Conservation (phyloP, 2,329 filamentous ascomycete genomes). For the Fusarium scirpi region DNA sequence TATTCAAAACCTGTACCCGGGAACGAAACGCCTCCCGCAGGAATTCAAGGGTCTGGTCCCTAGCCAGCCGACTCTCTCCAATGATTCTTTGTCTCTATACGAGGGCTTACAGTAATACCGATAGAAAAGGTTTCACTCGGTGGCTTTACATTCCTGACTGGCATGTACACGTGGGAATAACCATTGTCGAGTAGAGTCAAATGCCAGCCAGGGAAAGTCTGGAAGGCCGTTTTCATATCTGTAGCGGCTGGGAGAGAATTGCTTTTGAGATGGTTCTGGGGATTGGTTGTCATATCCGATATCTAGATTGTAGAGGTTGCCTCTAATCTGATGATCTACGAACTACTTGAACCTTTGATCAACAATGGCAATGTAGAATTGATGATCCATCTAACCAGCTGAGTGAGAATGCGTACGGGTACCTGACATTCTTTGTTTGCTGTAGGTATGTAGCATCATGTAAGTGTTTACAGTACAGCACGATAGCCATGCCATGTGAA, state of each 20-base stretch:
- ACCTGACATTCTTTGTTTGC: constrained; percentile 9
- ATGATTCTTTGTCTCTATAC: background rate
- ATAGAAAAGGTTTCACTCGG: constrained; percentile 28
- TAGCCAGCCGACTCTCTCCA: constrained; percentile 9
- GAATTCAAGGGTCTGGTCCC: constrained; percentile 34
- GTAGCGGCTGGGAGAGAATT: background rate
- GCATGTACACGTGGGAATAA: constrained; percentile 30
- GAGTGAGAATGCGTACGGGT: constrained; percentile 12
- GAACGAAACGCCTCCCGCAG: constrained; percentile 33
- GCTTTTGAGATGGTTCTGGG: background rate
- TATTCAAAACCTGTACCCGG: constrained; percentile 17
- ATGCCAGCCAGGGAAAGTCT: constrained; percentile 38
- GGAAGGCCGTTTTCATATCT: constrained; percentile 25
- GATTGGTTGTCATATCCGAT: constrained; percentile 5
- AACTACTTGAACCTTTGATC: constrained; percentile 26
- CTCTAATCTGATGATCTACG: constrained; percentile 21
- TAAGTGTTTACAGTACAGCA: background rate
- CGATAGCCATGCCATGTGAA: background rate
- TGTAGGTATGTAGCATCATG: background rate
- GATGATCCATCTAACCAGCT: background rate
- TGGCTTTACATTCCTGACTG: constrained; percentile 31
- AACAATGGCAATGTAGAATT: constrained; percentile 21
- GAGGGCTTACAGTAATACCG: background rate
- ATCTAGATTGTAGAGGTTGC: background rate
- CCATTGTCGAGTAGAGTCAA: constrained; percentile 32